A percentile compares a stretch with the other conserved stretches of the same genome.
These are phyloP conservation scores for Podaxis mareebaensis DNA, from an alignment of 768 basidiomycete species.

Conservation along the genomic window DNA sequence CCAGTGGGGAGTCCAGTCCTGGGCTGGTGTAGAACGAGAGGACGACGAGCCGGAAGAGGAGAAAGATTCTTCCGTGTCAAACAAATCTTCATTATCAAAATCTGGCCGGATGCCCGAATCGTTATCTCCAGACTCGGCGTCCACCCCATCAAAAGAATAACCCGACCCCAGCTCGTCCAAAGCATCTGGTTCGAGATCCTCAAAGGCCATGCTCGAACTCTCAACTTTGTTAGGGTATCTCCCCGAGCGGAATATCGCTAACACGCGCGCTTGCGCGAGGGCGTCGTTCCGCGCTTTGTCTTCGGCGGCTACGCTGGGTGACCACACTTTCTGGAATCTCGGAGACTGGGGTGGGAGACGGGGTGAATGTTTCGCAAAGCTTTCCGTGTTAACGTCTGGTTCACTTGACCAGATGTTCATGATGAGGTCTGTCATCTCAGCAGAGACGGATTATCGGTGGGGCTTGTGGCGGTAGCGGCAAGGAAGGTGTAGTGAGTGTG, in stretches of 20 bases:
- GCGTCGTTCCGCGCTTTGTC: not conserved
- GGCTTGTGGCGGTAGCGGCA: not conserved
- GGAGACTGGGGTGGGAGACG: slow-evolving; percentile 6
- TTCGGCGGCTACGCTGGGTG: not conserved
- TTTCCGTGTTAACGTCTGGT: not conserved
- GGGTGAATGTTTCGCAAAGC: not conserved
- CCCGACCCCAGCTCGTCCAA: not conserved
- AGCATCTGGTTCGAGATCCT: slow-evolving; percentile 8
- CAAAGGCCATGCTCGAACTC: not conserved
- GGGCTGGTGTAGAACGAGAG: slow-evolving; percentile 6
- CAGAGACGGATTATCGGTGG: not conserved
- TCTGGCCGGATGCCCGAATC: not conserved
- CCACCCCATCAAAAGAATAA: not conserved
- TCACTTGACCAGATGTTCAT: slow-evolving; percentile 13
- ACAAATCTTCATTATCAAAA: slow-evolving; percentile 8
- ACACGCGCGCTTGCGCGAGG: slow-evolving; percentile 8
- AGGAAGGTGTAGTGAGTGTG: not conserved
- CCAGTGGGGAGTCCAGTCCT: slow-evolving; percentile 1
- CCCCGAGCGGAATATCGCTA: slow-evolving; percentile 11
- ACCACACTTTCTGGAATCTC: slow-evolving; percentile 4
- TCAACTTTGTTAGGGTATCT: slow-evolving; percentile 8
- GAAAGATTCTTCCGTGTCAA: not conserved
- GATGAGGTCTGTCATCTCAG: not conserved
- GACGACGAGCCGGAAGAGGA: not conserved
- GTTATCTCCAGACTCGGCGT: not conserved